Percentiles rank a stretch among this genome's conserved stretches.
Evolutionary conservation across 2,329 filamentous ascomycete genomes (phyloP).

Genomic region (Microsporum ferrugineum): DNA sequence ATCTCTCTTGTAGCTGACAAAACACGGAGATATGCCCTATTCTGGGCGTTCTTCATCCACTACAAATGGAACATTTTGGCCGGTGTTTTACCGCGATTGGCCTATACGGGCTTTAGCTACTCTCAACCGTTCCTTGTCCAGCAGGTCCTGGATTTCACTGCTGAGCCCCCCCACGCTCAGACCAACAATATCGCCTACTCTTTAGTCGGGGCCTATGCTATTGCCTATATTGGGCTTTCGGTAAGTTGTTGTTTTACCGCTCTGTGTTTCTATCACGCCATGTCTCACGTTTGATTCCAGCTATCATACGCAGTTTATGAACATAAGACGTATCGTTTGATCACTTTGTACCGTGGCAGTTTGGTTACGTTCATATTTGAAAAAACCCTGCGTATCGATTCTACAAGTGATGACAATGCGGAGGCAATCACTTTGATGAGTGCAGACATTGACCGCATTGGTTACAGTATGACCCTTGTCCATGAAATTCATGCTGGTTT

Average conservation of each 20-base stretch:
- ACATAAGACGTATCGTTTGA: constrained; percentile 3
- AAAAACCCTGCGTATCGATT: not conserved
- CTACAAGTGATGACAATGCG: not conserved
- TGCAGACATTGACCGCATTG: constrained; percentile 19
- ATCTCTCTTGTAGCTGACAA: not conserved
- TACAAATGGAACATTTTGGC: constrained; percentile 1
- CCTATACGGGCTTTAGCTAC: not conserved
- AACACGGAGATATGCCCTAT: not conserved
- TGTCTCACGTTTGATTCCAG: not conserved
- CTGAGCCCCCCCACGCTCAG: not conserved
- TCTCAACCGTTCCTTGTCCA: constrained; percentile 1
- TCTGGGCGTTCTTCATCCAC: not conserved
- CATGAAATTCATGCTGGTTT: constrained; percentile 19
- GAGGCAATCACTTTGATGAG: constrained; percentile 19
- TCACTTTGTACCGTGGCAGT: not conserved
- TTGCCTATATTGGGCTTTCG: constrained; percentile 6
- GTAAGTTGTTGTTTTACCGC: not conserved
- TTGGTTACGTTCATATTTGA: constrained; percentile 1
- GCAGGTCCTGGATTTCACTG: constrained; percentile 2
- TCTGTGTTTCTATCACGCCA: not conserved
- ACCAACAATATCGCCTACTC: not conserved
- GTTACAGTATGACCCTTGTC: constrained; percentile 12
- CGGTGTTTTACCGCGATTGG: not conserved
- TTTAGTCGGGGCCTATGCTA: not conserved
- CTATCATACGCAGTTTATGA: constrained; percentile 2